Conservation (phyloP, 495 filamentous ascomycete genomes). For the Tricharina praecox region DNA sequence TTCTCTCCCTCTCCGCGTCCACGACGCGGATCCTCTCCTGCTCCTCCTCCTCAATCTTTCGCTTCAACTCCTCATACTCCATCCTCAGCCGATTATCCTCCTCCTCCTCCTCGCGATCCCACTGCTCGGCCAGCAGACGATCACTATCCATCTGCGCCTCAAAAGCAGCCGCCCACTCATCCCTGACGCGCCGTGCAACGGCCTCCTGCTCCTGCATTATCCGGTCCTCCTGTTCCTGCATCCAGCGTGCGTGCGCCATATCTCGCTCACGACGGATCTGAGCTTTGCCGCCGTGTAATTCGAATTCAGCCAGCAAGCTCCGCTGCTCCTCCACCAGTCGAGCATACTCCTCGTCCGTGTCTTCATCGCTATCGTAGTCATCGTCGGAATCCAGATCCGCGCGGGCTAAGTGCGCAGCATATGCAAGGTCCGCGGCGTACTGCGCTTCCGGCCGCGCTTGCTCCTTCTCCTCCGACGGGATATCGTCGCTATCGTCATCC, state of each 20-base stretch:
- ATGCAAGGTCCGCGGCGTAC: background rate
- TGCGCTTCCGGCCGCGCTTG: background rate
- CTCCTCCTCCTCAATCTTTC: background rate
- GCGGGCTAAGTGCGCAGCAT: too few relatives aligned
- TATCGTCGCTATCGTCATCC: too few relatives aligned
- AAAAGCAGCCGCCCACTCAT: background rate
- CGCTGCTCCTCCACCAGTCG: background rate
- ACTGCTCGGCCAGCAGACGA: background rate
- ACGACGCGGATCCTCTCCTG: background rate
- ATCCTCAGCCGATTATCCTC: background rate
- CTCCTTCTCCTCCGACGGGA: too few relatives aligned
- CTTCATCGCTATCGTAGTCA: background rate
- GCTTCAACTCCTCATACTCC: background rate
- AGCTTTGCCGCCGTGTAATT: too few relatives aligned
- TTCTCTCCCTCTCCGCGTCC: background rate
- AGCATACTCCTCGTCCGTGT: background rate
- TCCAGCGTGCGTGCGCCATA: background rate
- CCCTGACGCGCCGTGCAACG: background rate
- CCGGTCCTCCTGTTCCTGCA: slow-evolving; percentile 4
- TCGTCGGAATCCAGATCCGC: too few relatives aligned
- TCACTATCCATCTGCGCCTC: slow-evolving; percentile 3
- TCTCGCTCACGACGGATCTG: too few relatives aligned
- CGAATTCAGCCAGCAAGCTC: slow-evolving; percentile 2
- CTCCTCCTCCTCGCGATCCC: background rate
- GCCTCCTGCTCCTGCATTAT: slow-evolving; percentile 4